Base-by-base conservation (phyloP, 768 basidiomycete genomes). In the Cyathus striatus region DNA sequence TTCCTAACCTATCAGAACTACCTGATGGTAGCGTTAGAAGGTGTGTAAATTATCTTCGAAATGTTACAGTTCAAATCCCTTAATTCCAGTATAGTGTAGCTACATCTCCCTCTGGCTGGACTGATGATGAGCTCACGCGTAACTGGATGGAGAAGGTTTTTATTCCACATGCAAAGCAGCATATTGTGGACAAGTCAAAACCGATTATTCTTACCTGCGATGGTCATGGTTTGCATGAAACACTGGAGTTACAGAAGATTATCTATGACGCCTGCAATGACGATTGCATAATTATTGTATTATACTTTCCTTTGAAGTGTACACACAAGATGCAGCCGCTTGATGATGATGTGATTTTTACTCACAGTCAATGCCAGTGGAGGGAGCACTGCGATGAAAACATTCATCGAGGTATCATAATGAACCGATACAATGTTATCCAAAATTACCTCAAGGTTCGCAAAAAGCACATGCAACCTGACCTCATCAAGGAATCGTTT, bases 81-180 rank as follows among this genome's bases (percentile, higher is more conserved):
- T n/a, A n/a, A n/a, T n/a, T n/a, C n/a, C n/a, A n/a, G n/a, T n/a
- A n/a, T n/a, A n/a, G n/a, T n/a, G n/a, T n/a, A n/a, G n/a, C n/a
- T n/a, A n/a, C n/a, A n/a, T n/a, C n/a, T n/a, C n/a, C n/a, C n/a
- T 64, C 60, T 44, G 66, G 68, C 1, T 70, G 68, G 66, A 69
- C 64, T 5, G 52, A 61, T 47, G 49, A 63, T 41, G 46, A 49
- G 4, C 45, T 62, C 22, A 49, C 55, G 23, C 20, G 23, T 1
- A 38, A 53, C 7, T 68, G 66, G 67, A 57, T 66, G 22, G 41
- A 50, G 24, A 34, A 55, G 6, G 42, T 38, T 27, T 69, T 67
- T 45, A 52, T 62, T 25, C 63, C 53, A 7, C 49, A 61, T 22
- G 64, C 64, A 30, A 9, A n/a, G 9, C 7, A 7, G 7, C n/a